Evolutionary conservation across 176 grass and related monocot species (phyloP).

Genomic region (Triticum urartu): DNA sequence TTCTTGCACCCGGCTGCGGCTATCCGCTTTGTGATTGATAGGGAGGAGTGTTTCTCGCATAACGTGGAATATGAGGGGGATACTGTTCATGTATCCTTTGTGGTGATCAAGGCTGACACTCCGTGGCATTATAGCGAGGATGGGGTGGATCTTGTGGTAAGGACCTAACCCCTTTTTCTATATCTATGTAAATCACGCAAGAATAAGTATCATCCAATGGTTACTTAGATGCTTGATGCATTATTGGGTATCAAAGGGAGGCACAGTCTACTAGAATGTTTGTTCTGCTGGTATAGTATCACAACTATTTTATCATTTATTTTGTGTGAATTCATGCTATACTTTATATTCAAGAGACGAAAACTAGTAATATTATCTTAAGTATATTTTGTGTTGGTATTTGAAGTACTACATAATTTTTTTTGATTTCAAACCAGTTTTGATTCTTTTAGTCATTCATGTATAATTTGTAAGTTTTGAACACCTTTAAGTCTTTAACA

Average conservation of each 20-base stretch:
- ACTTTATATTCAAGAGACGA: background rate
- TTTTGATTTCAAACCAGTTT: background rate
- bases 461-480: background rate
- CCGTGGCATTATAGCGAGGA: constrained; percentile 97
- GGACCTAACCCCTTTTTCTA: background rate
- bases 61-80: constrained; percentile 87
- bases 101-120: constrained; percentile 90
- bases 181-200: background rate
- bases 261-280: background rate
- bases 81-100: constrained; percentile 85
- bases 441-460: background rate
- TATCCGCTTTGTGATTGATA: constrained; percentile 93
- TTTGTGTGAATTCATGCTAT: background rate
- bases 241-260: background rate
- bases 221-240: background rate
- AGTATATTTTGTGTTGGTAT: background rate
- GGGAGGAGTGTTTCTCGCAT: constrained; percentile 98
- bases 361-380: background rate
- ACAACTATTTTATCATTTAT: background rate
- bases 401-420: background rate
- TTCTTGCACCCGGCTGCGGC: constrained; percentile 34
- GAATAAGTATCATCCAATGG: background rate
- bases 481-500: background rate
- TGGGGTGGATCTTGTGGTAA: constrained; percentile 94
- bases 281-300: background rate